These are phyloP conservation scores for Triangularia setosa DNA, from an alignment of 2,329 filamentous ascomycete species.

Conservation along the genomic window DNA sequence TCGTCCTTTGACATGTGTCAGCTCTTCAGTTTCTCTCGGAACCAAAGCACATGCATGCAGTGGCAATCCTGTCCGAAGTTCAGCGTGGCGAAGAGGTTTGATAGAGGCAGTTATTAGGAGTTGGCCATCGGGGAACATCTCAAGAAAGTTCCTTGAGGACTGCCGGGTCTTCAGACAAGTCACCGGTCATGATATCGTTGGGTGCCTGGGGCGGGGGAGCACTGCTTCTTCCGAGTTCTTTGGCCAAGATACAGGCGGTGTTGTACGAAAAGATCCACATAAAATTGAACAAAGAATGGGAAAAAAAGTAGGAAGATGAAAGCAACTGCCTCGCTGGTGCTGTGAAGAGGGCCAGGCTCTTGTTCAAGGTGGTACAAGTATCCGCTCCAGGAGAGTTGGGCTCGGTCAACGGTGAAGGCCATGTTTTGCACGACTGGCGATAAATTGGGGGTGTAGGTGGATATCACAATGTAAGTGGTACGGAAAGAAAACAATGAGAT, in stretches of 20 bases:
- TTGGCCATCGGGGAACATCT: background rate
- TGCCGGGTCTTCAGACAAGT: background rate
- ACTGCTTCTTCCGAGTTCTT: background rate
- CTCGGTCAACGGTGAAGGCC: background rate
- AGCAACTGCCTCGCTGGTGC: background rate
- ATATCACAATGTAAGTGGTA: no score
- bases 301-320: background rate
- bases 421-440: background rate
- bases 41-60: no score
- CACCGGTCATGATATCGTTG: background rate
- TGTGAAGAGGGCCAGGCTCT: background rate
- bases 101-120: background rate
- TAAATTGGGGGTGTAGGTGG: no score
- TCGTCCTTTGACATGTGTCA: no score
- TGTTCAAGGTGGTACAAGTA: background rate
- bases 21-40: no score
- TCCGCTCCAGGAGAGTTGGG: background rate
- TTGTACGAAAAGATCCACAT: background rate
- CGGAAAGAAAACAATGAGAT: background rate
- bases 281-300: background rate
- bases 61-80: background rate
- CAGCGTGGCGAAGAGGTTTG: background rate
- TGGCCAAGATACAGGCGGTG: background rate
- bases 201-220: background rate
- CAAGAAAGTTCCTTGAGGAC: background rate